A percentile compares a stretch with the other conserved stretches of the same genome.
Evolutionary conservation across 495 filamentous ascomycete species (phyloP).

Genomic region (Opeltia flavorubescens): DNA sequence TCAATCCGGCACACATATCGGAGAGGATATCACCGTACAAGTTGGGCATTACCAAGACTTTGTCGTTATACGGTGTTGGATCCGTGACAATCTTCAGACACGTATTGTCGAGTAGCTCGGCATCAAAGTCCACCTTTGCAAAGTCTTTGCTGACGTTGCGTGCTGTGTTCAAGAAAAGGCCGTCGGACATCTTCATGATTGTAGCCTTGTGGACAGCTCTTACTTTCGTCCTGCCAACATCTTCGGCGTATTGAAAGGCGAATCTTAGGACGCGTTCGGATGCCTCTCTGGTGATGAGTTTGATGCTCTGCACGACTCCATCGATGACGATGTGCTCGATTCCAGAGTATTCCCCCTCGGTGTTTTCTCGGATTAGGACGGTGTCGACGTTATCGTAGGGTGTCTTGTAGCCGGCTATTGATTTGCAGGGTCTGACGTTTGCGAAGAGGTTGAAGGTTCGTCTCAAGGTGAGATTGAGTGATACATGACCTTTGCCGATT

Average conservation of each 20-base stretch:
- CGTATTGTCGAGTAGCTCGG: constrained; percentile 94
- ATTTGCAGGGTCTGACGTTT: constrained; percentile 94
- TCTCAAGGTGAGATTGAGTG: constrained; percentile 93
- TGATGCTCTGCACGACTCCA: constrained; percentile 97
- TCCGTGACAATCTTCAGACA: constrained; percentile 97
- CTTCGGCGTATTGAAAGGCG: constrained; percentile 92
- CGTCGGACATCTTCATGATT: constrained; percentile 99
- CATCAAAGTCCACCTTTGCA: constrained; percentile 86
- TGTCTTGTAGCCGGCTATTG: constrained; percentile 92
- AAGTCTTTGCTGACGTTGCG: constrained; percentile 80
- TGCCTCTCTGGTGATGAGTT: constrained; percentile 90
- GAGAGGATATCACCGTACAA: constrained; percentile 98
- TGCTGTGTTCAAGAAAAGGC: constrained; percentile 85
- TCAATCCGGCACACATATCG: constrained; percentile 97
- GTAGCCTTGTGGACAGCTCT: constrained; percentile 98
- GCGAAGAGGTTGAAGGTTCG: constrained; percentile 99
- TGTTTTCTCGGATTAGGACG: constrained; percentile 97
- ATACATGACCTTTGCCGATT: constrained; percentile 97
- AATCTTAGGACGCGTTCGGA: constrained; percentile 88
- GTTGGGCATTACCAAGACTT: constrained; percentile 99
- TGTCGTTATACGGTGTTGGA: constrained; percentile 91
- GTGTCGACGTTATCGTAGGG: constrained; percentile 97
- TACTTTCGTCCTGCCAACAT: constrained; percentile 86
- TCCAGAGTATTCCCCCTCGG: constrained; percentile 97
- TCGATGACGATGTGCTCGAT: constrained; percentile 98